Evolutionary conservation across 73 alveolate genomes (phyloP).

Genomic region (Blepharisma japonicum): DNA sequence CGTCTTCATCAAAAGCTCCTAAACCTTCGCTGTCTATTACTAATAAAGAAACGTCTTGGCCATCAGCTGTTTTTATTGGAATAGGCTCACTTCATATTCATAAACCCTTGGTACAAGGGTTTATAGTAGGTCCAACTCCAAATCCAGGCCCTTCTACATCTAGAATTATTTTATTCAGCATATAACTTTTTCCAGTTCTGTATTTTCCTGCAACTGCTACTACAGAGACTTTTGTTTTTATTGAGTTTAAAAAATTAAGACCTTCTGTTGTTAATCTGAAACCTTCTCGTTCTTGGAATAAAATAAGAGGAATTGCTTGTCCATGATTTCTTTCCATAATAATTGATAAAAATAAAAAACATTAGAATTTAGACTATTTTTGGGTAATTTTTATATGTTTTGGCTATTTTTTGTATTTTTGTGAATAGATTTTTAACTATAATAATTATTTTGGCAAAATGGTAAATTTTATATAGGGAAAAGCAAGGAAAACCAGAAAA

Average conservation of each 20-base stretch:
- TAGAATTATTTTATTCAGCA: constrained; percentile 68
- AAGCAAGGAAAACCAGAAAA: constrained; percentile 87
- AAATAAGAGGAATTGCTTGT: constrained; percentile 3
- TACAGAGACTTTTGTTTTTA: constrained; percentile 70
- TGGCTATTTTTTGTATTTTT: too few species aligned
- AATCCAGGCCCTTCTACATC: constrained; percentile 58
- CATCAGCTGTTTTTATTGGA: constrained; percentile 49
- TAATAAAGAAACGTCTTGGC: constrained; percentile 30
- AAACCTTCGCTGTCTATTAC: constrained; percentile 95
- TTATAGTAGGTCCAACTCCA: constrained; percentile 63
- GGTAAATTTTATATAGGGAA: constrained; percentile 53
- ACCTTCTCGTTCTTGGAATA: constrained; percentile 30
- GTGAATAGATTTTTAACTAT: too few species aligned
- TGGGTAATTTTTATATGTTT: too few species aligned
- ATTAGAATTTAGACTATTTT: too few species aligned
- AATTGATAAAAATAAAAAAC: too few species aligned
- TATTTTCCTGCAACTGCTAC: constrained; percentile 92
- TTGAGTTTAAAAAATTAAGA: constrained; percentile 36
- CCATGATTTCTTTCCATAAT: background rate
- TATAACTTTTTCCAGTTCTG: constrained; percentile 88
- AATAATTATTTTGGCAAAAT: too few species aligned
- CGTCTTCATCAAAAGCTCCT: constrained; percentile 90
- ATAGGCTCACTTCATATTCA: constrained; percentile 99
- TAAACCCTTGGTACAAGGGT: constrained; percentile 95
- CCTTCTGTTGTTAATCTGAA: constrained; percentile 61